Base-by-base conservation (phyloP, 768 basidiomycete species). In the Macrolepiota dolichaula region DNA sequence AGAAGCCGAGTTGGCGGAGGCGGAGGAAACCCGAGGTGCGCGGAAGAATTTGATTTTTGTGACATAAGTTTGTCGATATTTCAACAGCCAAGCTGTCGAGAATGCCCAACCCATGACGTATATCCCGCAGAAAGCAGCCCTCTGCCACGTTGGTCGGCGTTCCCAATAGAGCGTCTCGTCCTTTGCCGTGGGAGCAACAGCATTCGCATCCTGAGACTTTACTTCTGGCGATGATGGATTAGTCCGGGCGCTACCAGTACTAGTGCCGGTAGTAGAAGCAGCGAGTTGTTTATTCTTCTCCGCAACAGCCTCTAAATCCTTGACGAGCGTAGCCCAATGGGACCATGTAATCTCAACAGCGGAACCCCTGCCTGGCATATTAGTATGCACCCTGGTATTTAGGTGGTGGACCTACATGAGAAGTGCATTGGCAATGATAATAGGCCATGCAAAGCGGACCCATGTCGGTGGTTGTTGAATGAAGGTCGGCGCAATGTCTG, bases 301-400 rank as follows among this genome's bases (percentile, higher is more conserved):
- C 1, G 63, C 64, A 12, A 65, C 56, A 11, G 57, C 66, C 55
- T 72, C 66, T 17, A 69, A 59, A 55, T 72, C 69, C 3, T 65
- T 60, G 13, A 66, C 68, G 3, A 66, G 65, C 29, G 54, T 63
- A 9, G 72, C 68, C 74, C 74, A 76, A 32, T 69, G 69, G 42
- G 72, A 73, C 68, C 72, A 76, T 4, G 74, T 73, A 19, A 76
- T 65, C 9, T 76, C 74, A 40, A 74, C 68, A 17, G 64, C 71
- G 15, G 73, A 71, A 5, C 69, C 66, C 36, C 74, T 76, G 25
- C 5, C 32, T 36, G n/a, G 3, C 0, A 44, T n/a, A 50, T 47
- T 2, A 60, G 24, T 32, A 37, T 13, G 53, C 4, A 11, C 2
- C 22, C 52, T 24, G 1, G 10, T 13, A 2, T 10, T 25, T 17